Percentiles rank a stretch among this genome's conserved stretches.
phyloP scores from a whole-genome alignment of 1,284 basidiomycete species.

The Bondarzewia mesenterica region DNA sequence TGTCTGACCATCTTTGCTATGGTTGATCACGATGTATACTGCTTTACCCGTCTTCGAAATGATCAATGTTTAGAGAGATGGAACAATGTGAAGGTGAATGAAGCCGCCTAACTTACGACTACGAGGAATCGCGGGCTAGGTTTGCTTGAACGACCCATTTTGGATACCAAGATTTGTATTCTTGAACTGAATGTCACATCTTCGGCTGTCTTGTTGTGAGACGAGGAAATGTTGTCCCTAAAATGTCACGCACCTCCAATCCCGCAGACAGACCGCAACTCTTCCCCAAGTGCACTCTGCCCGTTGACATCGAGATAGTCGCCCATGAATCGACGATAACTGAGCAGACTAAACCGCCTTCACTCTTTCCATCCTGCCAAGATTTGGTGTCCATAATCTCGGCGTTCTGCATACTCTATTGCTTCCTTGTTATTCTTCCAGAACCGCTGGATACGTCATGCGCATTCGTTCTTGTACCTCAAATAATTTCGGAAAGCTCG shows the following conservation, averaged over 20 bases:
- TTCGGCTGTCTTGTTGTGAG: constrained; percentile 40
- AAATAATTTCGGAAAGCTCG: constrained; percentile 94
- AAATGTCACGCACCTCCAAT: constrained; percentile 54
- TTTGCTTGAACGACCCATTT: constrained; percentile 84
- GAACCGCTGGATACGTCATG: constrained; percentile 92
- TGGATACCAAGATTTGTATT: constrained; percentile 82
- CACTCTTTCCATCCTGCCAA: constrained; percentile 92
- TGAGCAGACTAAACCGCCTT: constrained; percentile 86
- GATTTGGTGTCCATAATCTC: constrained; percentile 92
- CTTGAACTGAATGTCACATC: constrained; percentile 84
- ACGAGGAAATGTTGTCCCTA: background rate
- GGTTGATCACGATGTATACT: constrained; percentile 75
- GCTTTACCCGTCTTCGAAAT: constrained; percentile 76
- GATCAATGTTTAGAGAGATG: background rate
- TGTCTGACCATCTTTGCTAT: constrained; percentile 59
- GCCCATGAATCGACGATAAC: constrained; percentile 92
- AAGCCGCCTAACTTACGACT: constrained; percentile 61
- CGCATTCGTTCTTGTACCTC: constrained; percentile 93
- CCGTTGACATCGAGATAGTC: constrained; percentile 94
- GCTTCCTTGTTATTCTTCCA: constrained; percentile 98
- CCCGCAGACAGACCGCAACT: constrained; percentile 69
- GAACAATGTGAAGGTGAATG: background rate
- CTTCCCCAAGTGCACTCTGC: constrained; percentile 73
- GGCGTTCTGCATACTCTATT: constrained; percentile 80
- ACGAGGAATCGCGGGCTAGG: constrained; percentile 88